Conservation (phyloP, 2,329 filamentous ascomycete species). For the Fulvia fulva region DNA sequence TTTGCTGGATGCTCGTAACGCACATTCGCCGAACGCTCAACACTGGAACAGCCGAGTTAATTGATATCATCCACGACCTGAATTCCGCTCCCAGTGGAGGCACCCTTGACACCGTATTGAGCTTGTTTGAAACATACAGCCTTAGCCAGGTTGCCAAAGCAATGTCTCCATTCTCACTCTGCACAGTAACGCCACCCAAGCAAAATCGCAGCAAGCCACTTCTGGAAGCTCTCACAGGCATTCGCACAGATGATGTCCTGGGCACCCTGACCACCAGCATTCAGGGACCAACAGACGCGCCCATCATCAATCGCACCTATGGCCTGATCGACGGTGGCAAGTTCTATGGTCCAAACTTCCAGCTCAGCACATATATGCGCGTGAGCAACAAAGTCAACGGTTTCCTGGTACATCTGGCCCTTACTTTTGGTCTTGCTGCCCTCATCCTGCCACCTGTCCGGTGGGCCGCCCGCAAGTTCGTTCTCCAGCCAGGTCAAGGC, state of each 20-base stretch:
- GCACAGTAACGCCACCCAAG: conserved; percentile 39
- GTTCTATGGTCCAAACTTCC: conserved; percentile 57
- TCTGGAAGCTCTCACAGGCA: conserved; percentile 46
- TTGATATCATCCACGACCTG: conserved; percentile 51
- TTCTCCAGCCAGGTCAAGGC: conserved; percentile 51
- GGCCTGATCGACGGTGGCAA: conserved; percentile 49
- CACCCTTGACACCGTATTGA: conserved; percentile 62
- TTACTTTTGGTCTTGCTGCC: conserved; percentile 45
- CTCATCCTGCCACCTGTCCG: conserved; percentile 52
- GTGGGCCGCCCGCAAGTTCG: conserved; percentile 45
- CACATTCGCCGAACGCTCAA: conserved; percentile 49
- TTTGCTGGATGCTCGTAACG: conserved; percentile 51
- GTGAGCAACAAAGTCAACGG: conserved; percentile 49
- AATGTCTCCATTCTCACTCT: conserved; percentile 51
- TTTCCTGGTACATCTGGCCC: conserved; percentile 46
- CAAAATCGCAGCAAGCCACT: conserved; percentile 32
- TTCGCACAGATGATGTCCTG: conserved; percentile 52
- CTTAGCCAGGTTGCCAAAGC: conserved; percentile 46
- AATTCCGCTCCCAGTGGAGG: conserved; percentile 55
- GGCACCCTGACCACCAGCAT: conserved; percentile 56
- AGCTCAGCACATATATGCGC: conserved; percentile 54
- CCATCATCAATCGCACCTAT: conserved; percentile 58
- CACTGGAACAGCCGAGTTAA: conserved; percentile 48
- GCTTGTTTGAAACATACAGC: conserved; percentile 47
- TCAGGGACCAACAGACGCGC: conserved; percentile 50